These are phyloP conservation scores for Auxenochlorella pyrenoidosa DNA, from an alignment of 139 green algal species.

Conservation along the genomic window DNA sequence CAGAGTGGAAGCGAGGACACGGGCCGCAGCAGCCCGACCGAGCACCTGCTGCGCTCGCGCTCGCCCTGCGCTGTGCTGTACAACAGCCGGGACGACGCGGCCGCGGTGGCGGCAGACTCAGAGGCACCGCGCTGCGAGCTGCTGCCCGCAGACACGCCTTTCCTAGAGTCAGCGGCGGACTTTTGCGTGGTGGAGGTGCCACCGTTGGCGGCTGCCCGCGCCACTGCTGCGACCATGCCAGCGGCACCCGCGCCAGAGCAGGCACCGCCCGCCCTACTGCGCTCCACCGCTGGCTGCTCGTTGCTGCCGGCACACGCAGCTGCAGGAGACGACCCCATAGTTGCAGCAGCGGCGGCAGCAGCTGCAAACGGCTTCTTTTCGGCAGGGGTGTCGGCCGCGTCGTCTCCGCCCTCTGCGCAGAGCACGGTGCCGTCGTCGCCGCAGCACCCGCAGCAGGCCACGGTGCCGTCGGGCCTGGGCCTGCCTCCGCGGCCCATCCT, in stretches of 20 bases:
- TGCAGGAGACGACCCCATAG: neutral
- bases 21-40: conserved; percentile 14
- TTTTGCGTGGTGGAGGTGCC: conserved; percentile 19
- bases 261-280: no score
- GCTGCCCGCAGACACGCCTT: neutral
- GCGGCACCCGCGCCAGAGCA: no score
- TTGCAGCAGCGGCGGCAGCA: neutral
- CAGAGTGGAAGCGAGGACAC: neutral
- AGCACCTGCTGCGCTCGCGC: conserved; percentile 19
- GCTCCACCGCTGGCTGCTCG: neutral
- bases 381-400: neutral
- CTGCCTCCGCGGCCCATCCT: no score
- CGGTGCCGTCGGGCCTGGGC: neutral
- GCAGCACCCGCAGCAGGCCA: neutral
- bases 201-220: neutral
- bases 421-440: neutral
- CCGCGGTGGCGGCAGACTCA: neutral
- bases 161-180: neutral
- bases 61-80: conserved; percentile 19
- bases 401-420: neutral
- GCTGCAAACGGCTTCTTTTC: neutral
- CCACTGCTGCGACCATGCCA: neutral
- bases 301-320: neutral
- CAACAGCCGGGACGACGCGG: neutral
- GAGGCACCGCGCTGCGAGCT: neutral